Base-by-base conservation (phyloP, 129 eudicot genomes). In the Dittrichia graveolens region DNA sequence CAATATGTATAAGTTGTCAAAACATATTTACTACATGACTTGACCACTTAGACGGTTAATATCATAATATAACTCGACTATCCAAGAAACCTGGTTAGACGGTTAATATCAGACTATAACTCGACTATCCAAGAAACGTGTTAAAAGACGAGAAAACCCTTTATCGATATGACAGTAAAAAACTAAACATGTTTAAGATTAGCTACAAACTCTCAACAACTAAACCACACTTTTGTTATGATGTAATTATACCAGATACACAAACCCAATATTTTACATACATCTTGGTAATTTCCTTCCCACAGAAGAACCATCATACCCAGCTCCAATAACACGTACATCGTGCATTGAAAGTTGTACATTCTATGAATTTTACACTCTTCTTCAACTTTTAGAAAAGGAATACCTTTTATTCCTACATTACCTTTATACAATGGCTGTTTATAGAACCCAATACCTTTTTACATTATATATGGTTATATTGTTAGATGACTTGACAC, bases 251-350 rank as follows among this genome's bases (percentile, higher is more conserved):
- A 48, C 13, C 39, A 24, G 31, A 47, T 18, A 40, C 37, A 13
- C 55, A 13, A 59, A 47, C 10, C 54, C 63, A 47, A 47, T 61
- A 60, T 69, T 7, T 71, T 78, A 78, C 82, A 62, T 47, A 59
- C 37, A 67, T 53, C 6, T 48, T 64, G 61, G 61, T 74, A 48
- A 49, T 19, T 31, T 24, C 63, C 31, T 61, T 39, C 18, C 48
- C 37, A 13, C 18, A 24, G 1, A 16, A 7, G 34, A 45, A 4
- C 16, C 35, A 34, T 24, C 67, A 35, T 44, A 58, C 45, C 68
- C 69, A 15, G 12, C 64, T 54, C 42, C 38, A 70, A 54, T 44
- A 6, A n/a, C 42, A 16, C 3, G 57, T 67, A 67, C 47, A 40
- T 47, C 39, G 40, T 67, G 72, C 45, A 46, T 67, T 67, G 38